Evolutionary conservation across 305 asterid species (phyloP).

Genomic region (Fraxinus latifolia): DNA sequence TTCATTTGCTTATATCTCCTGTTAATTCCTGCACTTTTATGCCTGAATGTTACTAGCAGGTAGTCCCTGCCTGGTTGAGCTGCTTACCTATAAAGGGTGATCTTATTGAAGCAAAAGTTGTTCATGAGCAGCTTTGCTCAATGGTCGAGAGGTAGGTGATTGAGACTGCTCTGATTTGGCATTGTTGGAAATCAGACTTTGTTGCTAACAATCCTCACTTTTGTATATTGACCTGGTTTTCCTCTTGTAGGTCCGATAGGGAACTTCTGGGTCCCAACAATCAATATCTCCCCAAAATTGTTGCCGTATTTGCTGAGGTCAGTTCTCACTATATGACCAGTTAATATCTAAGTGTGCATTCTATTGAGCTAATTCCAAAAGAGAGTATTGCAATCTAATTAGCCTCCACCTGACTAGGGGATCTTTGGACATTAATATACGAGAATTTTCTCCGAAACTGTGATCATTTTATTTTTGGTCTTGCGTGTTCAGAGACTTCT

Average conservation of each 20-base stretch:
- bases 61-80: conserved; percentile 90
- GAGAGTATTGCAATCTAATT: not conserved
- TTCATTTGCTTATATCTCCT: conserved; percentile 9
- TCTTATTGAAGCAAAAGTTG: conserved; percentile 86
- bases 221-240: conserved; percentile 1
- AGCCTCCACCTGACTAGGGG: not conserved
- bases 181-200: not conserved
- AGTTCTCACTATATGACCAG: conserved; percentile 19
- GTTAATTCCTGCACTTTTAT: not conserved
- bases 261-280: conserved; percentile 80
- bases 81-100: conserved; percentile 91
- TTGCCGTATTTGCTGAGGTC: conserved; percentile 85
- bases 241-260: conserved; percentile 61
- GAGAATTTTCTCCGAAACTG: not conserved
- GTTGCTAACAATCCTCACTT: not conserved
- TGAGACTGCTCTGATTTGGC: conserved; percentile 2
- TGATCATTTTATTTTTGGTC: not conserved
- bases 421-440: not conserved
- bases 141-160: conserved; percentile 73
- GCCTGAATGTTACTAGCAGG: conserved; percentile 38
- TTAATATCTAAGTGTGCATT: not conserved
- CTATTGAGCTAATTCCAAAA: not conserved
- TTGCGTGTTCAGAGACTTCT: not conserved
- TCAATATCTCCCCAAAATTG: conserved; percentile 82
- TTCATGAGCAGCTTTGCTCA: conserved; percentile 85